phyloP scores from a whole-genome alignment of 768 basidiomycete genomes.

The Holtermannia corniformis region DNA sequence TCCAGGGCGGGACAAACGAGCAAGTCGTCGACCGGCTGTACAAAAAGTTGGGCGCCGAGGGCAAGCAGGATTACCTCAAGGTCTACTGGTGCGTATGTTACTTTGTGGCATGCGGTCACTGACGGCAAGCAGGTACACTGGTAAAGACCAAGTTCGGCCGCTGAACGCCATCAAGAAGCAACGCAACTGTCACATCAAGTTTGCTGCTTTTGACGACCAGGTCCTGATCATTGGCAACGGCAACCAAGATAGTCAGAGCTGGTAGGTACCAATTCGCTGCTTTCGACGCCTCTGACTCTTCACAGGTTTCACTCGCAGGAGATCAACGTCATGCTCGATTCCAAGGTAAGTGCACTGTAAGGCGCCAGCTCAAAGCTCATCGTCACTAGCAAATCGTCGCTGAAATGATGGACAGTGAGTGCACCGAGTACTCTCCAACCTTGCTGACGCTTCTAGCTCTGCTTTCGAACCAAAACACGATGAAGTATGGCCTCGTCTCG shows the following conservation, averaged over 20 bases:
- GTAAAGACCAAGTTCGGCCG: conserved; percentile 58
- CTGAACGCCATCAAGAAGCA: conserved; percentile 58
- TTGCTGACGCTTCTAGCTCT: conserved; percentile 9
- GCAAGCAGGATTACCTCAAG: conserved; percentile 46
- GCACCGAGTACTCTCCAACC: background rate
- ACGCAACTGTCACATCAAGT: conserved; percentile 64
- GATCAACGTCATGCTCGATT: conserved; percentile 58
- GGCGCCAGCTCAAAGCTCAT: background rate
- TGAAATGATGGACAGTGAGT: conserved; percentile 49
- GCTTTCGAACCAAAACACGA: conserved; percentile 47
- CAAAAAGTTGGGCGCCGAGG: conserved; percentile 46
- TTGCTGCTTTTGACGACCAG: conserved; percentile 58
- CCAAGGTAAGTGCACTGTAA: conserved; percentile 31
- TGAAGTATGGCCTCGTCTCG: conserved; percentile 47
- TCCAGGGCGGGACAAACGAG: conserved; percentile 65
- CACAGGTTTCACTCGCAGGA: conserved; percentile 60
- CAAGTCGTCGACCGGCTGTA: conserved; percentile 57
- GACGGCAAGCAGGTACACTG: conserved; percentile 49
- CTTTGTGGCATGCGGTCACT: background rate
- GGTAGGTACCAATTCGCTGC: background rate
- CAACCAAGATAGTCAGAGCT: conserved; percentile 49
- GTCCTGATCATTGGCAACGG: conserved; percentile 62
- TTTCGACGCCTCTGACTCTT: background rate
- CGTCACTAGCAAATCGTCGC: conserved; percentile 42
- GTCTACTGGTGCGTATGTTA: conserved; percentile 33